A percentile compares a stretch with the other conserved stretches of the same genome.
Evolutionary conservation across 2,329 filamentous ascomycete genomes (phyloP).

Genomic region (Shiraia sp.): DNA sequence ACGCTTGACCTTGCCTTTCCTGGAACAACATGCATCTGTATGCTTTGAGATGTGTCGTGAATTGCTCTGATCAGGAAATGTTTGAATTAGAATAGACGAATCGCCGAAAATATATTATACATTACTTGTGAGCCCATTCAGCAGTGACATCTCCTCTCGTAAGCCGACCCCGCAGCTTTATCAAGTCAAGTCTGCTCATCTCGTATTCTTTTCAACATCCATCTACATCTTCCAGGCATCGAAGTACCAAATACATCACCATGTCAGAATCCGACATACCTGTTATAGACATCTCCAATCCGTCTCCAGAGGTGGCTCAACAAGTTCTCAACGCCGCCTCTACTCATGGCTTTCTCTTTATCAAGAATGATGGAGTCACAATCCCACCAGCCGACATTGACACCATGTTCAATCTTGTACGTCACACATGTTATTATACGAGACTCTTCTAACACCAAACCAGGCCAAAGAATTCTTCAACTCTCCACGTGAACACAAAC

Average conservation of each 20-base stretch:
- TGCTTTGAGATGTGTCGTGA: no score
- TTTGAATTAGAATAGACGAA: no score
- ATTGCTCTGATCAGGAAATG: no score
- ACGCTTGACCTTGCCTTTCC: not conserved
- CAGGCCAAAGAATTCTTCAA: slow-evolving; percentile 75
- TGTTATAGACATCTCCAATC: slow-evolving; percentile 76
- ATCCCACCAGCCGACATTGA: slow-evolving; percentile 70
- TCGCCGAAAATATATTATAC: no score
- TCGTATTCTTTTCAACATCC: not conserved
- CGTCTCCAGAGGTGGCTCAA: slow-evolving; percentile 63
- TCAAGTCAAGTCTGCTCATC: no score
- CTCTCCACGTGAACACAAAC: slow-evolving; percentile 71
- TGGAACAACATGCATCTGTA: no score
- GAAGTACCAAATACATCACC: not conserved
- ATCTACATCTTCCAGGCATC: not conserved
- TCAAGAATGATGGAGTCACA: slow-evolving; percentile 72
- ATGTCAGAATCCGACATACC: slow-evolving; percentile 60
- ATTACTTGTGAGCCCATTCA: no score
- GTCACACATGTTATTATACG: slow-evolving; percentile 5
- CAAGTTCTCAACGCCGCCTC: slow-evolving; percentile 77
- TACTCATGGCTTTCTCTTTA: slow-evolving; percentile 86
- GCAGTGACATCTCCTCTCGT: no score
- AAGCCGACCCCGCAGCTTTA: no score
- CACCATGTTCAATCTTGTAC: slow-evolving; percentile 73
- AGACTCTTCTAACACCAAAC: not conserved